A percentile compares a stretch with the other conserved stretches of the same genome.
Evolutionary conservation across 148 eudicot genomes (phyloP).

Genomic region (Nepenthes mirabilis): DNA sequence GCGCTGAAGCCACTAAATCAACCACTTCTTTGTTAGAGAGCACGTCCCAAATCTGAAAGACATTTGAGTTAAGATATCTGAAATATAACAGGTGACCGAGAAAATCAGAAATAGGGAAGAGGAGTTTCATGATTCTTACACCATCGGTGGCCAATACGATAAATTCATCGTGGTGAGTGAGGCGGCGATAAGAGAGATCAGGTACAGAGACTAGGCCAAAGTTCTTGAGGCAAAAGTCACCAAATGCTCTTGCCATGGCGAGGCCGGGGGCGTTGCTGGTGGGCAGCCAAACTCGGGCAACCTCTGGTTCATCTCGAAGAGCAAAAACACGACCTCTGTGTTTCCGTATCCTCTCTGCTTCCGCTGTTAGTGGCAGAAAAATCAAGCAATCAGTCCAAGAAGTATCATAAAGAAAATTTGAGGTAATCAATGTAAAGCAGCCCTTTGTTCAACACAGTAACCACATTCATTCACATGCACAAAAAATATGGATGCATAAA

Average conservation of each 20-base stretch:
- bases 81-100: too few relatives aligned
- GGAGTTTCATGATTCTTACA: slow-evolving; percentile 21
- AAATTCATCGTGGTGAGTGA: slow-evolving; percentile 77
- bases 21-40: slow-evolving; percentile 80
- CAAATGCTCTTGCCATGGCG: slow-evolving; percentile 95
- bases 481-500: too few relatives aligned
- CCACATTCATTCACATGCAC: too few relatives aligned
- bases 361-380: slow-evolving; percentile 29
- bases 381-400: background rate
- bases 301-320: slow-evolving; percentile 84
- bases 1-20: slow-evolving; percentile 48
- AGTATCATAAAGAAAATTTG: too few relatives aligned
- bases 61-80: background rate
- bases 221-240: slow-evolving; percentile 91
- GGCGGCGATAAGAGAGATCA: slow-evolving; percentile 48
- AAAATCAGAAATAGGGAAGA: background rate
- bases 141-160: slow-evolving; percentile 84
- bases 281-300: slow-evolving; percentile 87
- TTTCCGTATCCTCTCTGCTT: slow-evolving; percentile 77
- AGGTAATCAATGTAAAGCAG: too few relatives aligned
- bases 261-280: slow-evolving; percentile 76
- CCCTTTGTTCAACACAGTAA: too few relatives aligned
- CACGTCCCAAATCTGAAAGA: slow-evolving; percentile 78
- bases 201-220: slow-evolving; percentile 82
- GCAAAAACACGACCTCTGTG: slow-evolving; percentile 83